These are phyloP conservation scores for Fulvia fulva DNA, from an alignment of 2,329 filamentous ascomycete species.

Conservation along the genomic window DNA sequence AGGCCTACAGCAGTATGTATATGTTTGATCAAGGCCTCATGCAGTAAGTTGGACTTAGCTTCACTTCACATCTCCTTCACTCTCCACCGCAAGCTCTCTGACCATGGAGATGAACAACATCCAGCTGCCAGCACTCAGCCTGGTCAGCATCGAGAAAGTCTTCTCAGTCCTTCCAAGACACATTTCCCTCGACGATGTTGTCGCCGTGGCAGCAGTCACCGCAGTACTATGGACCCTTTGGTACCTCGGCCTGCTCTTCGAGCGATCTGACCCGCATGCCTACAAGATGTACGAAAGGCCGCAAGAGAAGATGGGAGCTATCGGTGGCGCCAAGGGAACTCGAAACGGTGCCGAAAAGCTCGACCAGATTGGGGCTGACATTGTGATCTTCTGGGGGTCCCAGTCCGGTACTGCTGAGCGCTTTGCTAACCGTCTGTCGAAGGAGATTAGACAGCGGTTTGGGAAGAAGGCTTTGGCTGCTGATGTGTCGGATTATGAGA, in stretches of 20 bases:
- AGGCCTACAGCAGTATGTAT: not conserved
- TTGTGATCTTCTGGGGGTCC: constrained; percentile 48
- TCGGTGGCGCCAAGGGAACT: constrained; percentile 30
- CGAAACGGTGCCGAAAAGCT: constrained; percentile 44
- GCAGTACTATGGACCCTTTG: constrained; percentile 7
- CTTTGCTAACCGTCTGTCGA: constrained; percentile 40
- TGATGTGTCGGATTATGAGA: constrained; percentile 48
- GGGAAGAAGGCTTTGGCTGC: constrained; percentile 40
- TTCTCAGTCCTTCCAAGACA: constrained; percentile 4
- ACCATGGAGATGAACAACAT: constrained; percentile 1
- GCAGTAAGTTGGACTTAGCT: not conserved
- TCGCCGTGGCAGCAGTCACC: constrained; percentile 15
- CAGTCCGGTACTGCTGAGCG: constrained; percentile 47
- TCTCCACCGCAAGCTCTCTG: not conserved
- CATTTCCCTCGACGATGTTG: constrained; percentile 13
- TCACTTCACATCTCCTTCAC: not conserved
- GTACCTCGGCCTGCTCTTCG: constrained; percentile 35
- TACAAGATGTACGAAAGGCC: constrained; percentile 50
- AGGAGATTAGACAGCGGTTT: constrained; percentile 40
- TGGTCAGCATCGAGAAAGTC: constrained; percentile 10
- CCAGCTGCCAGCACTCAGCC: constrained; percentile 3
- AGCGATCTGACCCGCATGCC: constrained; percentile 48
- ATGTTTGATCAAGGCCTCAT: not conserved
- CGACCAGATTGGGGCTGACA: constrained; percentile 34
- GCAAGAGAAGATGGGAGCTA: constrained; percentile 37